Evolutionary conservation across 1,139 yeast species (phyloP).

Genomic region (Debaryomyces sp.): DNA sequence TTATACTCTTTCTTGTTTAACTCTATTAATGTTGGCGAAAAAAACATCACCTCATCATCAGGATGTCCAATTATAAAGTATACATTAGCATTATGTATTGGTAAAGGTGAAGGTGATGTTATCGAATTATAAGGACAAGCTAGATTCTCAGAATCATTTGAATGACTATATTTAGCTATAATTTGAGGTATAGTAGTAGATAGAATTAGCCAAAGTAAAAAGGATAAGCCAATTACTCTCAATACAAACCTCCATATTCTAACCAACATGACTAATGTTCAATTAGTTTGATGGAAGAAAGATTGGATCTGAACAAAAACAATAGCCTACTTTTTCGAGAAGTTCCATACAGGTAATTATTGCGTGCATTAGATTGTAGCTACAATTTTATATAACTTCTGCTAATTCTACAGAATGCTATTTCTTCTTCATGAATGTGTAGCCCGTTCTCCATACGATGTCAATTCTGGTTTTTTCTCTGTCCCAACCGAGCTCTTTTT

Average conservation of each 20-base stretch:
- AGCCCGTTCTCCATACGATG: slow-evolving; percentile 45
- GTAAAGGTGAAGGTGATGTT: slow-evolving; percentile 37
- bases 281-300: background rate
- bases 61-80: slow-evolving; percentile 88
- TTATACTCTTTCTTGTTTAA: slow-evolving; percentile 48
- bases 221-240: slow-evolving; percentile 23
- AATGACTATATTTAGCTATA: slow-evolving; percentile 31
- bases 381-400: too few species aligned
- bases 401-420: background rate
- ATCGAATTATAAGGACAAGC: slow-evolving; percentile 42
- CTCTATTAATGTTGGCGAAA: slow-evolving; percentile 75
- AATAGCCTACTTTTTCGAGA: background rate
- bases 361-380: background rate
- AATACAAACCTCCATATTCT: slow-evolving; percentile 20
- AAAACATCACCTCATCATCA: slow-evolving; percentile 98
- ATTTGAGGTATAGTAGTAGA: slow-evolving; percentile 46
- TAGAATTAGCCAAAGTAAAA: slow-evolving; percentile 40
- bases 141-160: slow-evolving; percentile 23
- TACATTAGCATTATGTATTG: slow-evolving; percentile 38
- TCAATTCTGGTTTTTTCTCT: slow-evolving; percentile 31
- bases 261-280: slow-evolving; percentile 12
- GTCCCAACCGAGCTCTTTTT: slow-evolving; percentile 34
- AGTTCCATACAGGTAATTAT: background rate
- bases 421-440: slow-evolving; percentile 34
- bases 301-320: background rate